Base-by-base conservation (phyloP, 352 stramenopile species). In the Phytopythium helicoides region DNA sequence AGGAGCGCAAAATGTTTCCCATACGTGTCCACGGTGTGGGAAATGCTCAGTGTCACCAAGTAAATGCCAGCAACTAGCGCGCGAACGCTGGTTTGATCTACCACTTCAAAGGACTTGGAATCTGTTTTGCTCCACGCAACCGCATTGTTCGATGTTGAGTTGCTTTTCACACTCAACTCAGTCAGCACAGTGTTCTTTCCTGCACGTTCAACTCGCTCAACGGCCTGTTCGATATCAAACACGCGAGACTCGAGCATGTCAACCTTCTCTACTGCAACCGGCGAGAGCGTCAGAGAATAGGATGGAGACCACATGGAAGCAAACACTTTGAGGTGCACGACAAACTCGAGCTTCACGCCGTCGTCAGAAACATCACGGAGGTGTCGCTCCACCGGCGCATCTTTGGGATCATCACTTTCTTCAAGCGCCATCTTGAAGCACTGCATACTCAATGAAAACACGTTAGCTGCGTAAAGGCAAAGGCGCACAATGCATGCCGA, bases 351-450 rank as follows among this genome's bases (percentile, higher is more conserved):
- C 16, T 14, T 12, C 18, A 46, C 3, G 18, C 9, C 39, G n/a
- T 16, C 39, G n/a, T 46, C 39, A 4, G 39, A 6, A 28, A 28
- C 10, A 9, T 28, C n/a, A 1, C 10, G 19, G 3, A 46, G 19
- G 7, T 46, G 8, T 18, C 39, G 39, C 5, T 46, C 6, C 5
- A 18, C 3, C 1, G n/a, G 15, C 6, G n/a, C 9, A 1, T 23
- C 39, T 7, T 46, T 3, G 1, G 16, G 18, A 16, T 23, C 4
- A 12, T 23, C 39, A 3, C 18, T 18, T 21, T 5, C 19, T 12
- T 46, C 39, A 6, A 46, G n/a, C n/a, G 39, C n/a, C 1, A 28
- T 46, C 39, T 46, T 46, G 39, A 46, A 18, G 9, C 39, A 46
- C 39, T 46, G n/a, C 15, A 18, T 5, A 18, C n/a, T 16, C 15